These are phyloP conservation scores for Chlorella sp. DNA, from an alignment of 139 green algal species.

Conservation along the genomic window DNA sequence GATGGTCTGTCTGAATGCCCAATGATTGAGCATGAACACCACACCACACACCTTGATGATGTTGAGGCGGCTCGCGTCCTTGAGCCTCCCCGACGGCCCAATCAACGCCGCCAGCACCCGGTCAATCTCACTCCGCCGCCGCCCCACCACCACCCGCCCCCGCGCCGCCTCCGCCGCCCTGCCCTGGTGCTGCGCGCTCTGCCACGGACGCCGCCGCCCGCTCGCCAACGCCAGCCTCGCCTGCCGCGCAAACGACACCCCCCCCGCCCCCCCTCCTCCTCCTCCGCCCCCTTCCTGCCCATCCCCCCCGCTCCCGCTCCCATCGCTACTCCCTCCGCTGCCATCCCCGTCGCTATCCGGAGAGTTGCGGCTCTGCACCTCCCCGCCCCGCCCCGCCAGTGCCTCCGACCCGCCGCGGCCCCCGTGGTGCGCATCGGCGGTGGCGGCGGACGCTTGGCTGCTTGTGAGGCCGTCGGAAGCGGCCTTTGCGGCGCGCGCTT, in stretches of 20 bases:
- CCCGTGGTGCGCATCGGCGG: too few relatives aligned
- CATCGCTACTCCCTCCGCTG: not conserved
- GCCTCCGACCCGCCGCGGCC: too few relatives aligned
- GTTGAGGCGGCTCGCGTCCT: conserved; percentile 32
- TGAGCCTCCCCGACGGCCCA: conserved; percentile 40
- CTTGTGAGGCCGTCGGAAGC: too few relatives aligned
- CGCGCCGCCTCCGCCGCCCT: not conserved
- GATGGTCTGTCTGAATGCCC: not conserved
- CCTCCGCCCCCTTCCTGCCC: not conserved
- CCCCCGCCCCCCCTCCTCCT: not conserved
- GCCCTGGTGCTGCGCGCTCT: not conserved
- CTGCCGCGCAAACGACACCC: too few relatives aligned
- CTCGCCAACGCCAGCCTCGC: too few relatives aligned
- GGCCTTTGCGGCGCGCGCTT: too few relatives aligned
- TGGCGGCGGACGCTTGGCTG: not conserved
- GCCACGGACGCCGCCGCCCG: too few relatives aligned
- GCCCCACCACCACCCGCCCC: not conserved
- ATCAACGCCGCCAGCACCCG: conserved; percentile 64
- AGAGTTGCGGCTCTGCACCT: not conserved
- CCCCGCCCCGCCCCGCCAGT: not conserved
- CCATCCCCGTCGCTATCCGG: not conserved
- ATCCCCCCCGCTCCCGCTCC: not conserved
- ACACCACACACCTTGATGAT: conserved; percentile 54
- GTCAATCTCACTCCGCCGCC: conserved; percentile 71
- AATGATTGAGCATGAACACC: not conserved